phyloP scores from a whole-genome alignment of 2,329 filamentous ascomycete genomes.

The Ophiobolus disseminans region DNA sequence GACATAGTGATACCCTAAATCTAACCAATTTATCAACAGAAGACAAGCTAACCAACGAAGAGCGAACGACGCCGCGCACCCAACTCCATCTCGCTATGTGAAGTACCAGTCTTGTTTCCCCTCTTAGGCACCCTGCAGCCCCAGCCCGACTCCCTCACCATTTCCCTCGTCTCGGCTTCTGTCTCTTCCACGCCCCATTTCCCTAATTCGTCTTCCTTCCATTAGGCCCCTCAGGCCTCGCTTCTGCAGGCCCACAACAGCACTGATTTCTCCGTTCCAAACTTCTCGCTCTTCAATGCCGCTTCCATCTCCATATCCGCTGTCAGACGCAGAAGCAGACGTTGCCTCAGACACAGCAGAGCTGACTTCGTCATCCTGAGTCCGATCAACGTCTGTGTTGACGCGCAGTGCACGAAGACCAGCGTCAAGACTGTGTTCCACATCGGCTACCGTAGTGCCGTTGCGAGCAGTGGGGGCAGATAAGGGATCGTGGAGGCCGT shows the following conservation, averaged over 20 bases:
- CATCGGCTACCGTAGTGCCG: constrained; percentile 15
- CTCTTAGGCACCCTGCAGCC: constrained; percentile 30
- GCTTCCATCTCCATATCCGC: constrained; percentile 42
- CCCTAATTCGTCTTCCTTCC: constrained; percentile 87
- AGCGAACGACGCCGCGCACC: constrained; percentile 1
- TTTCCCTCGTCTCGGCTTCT: constrained; percentile 40
- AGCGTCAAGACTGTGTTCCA: constrained; percentile 41
- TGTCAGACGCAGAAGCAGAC: constrained; percentile 42
- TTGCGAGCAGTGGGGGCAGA: constrained; percentile 2
- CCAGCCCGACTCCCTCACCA: constrained; percentile 38
- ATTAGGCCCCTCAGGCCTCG: constrained; percentile 88
- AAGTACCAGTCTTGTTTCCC: constrained; percentile 6
- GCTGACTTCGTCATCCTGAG: constrained; percentile 45
- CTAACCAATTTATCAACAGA: background rate
- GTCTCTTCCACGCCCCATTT: constrained; percentile 61
- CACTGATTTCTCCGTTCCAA: constrained; percentile 82
- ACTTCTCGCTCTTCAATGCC: constrained; percentile 64
- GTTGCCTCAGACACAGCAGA: constrained; percentile 41
- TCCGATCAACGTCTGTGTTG: constrained; percentile 55
- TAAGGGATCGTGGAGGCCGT: constrained; percentile 21
- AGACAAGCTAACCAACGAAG: background rate
- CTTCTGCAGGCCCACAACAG: constrained; percentile 95
- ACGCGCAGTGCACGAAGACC: constrained; percentile 54
- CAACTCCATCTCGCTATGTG: constrained; percentile 18
- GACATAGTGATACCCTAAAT: background rate